Percentiles rank a stretch among this genome's conserved stretches.
These are phyloP conservation scores for Saxispiralis lemnorum DNA, from an alignment of 495 filamentous ascomycete species.

Conservation along the genomic window DNA sequence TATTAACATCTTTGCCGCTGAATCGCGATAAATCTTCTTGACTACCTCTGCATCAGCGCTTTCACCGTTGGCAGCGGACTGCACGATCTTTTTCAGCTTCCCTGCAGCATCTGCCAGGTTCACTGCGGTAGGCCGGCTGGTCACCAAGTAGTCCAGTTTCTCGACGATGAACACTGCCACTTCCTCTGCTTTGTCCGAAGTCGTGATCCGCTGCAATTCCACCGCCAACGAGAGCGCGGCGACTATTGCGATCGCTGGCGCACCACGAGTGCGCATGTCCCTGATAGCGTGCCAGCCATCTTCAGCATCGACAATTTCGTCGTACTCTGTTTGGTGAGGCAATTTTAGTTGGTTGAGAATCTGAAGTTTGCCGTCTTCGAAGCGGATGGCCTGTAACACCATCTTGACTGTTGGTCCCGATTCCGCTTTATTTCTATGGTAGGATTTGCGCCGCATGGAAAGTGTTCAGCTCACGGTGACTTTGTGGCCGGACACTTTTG, in stretches of 20 bases:
- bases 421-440: too few species aligned
- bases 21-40: constrained; percentile 47
- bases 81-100: constrained; percentile 48
- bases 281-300: constrained; percentile 88
- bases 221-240: constrained; percentile 75
- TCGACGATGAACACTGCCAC: constrained; percentile 46
- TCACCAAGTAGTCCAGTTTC: constrained; percentile 65
- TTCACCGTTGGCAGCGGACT: constrained; percentile 23
- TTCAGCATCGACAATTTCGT: constrained; percentile 50
- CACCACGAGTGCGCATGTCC: constrained; percentile 82
- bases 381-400: constrained; percentile 77
- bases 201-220: constrained; percentile 34
- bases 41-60: constrained; percentile 32
- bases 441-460: too few species aligned
- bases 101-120: constrained; percentile 78
- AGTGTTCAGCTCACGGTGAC: too few species aligned
- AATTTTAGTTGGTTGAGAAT: constrained; percentile 83
- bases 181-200: constrained; percentile 35
- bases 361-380: constrained; percentile 53
- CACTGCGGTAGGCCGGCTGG: constrained; percentile 81
- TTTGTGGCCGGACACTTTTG: too few species aligned
- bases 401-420: constrained; percentile 22
- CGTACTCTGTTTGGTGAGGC: constrained; percentile 70
- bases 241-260: constrained; percentile 93
- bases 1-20: constrained; percentile 73